These are phyloP conservation scores for Odonthalia washingtoniensis DNA, from an alignment of 31 red algal species.

Conservation along the genomic window DNA sequence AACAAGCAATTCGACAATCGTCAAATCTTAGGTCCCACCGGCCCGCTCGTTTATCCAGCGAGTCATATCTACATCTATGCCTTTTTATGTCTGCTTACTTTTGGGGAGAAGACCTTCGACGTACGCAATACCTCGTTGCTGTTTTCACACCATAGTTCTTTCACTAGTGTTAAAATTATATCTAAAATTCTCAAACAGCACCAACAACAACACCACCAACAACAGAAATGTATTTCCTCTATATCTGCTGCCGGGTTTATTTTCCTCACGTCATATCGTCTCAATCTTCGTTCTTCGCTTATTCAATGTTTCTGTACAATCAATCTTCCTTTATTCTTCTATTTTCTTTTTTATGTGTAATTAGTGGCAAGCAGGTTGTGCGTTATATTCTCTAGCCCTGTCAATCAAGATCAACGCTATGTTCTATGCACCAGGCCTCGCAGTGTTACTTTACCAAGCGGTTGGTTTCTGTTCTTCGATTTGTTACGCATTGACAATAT, in stretches of 20 bases:
- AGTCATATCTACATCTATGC: conserved; percentile 83
- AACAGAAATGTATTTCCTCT: no score
- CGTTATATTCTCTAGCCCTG: no score
- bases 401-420: conserved; percentile 99
- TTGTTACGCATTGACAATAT: conserved; percentile 52
- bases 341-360: conserved; percentile 72
- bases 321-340: conserved; percentile 60
- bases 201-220: conserved; percentile 37
- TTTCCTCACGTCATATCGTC: conserved; percentile 69
- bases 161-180: conserved; percentile 62
- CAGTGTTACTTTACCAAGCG: conserved; percentile 80
- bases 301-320: conserved; percentile 93
- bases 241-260: conserved; percentile 48
- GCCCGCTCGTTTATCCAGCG: no score
- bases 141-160: conserved; percentile 61
- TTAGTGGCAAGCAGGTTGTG: no score
- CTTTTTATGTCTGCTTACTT: conserved; percentile 58
- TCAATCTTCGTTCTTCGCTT: conserved; percentile 91
- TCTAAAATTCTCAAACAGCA: background rate
- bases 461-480: conserved; percentile 40
- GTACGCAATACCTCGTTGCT: conserved; percentile 80
- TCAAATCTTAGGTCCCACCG: no score
- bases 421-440: conserved; percentile 84
- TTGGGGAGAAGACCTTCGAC: no score
- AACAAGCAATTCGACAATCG: no score